Base-by-base conservation (phyloP, 2,329 filamentous ascomycete genomes). In the Colletotrichum cereale region DNA sequence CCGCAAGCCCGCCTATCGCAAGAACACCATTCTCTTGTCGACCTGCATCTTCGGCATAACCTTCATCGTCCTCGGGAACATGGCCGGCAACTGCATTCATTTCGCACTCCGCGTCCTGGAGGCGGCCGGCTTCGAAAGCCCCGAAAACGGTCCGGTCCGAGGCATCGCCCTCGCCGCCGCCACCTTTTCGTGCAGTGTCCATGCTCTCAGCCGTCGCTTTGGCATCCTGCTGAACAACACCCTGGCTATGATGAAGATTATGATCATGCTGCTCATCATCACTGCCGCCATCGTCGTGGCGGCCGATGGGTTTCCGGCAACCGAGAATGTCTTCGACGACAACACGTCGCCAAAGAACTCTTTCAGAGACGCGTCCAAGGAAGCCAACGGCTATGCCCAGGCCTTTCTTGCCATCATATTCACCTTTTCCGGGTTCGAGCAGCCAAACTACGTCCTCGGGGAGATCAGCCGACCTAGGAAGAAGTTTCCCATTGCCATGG, bases 191-290 rank as follows among this genome's bases (percentile, higher is more conserved):
- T 86, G 85, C 66, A 79, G 87, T 24, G 80, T 88, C 1, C 87
- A 89, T 70, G 82, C 80, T 4, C 76, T 82, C 48, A 88, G 85
- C 53, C 79, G 87, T 34, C 79, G 82, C 10, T 85, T 85, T 3
- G 87, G 87, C 2, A 87, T 89, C 53, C 75, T 80, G 29, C 74
- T 88, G 31, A 87, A 86, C 75, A 88, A 88, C 72, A 31, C 82
- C n/a, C 79, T 89, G 40, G 86, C 86, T 4, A 76, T 84, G 3
- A 74, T 86, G 69, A 89, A 89, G 73, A 76, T 87, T 3, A 74
- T 79, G 56, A 82, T 88, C 2, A 80, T 89, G 2, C 66, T 87
- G 1, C 77, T 84, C 12, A 85, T 89, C 62, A 76, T 82, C 21
- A 67, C 78, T 10, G 75, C 78, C 8, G 78, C 81, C 21, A 78